Evolutionary conservation across 2,329 filamentous ascomycete genomes (phyloP).

Genomic region (Apiospora marii): DNA sequence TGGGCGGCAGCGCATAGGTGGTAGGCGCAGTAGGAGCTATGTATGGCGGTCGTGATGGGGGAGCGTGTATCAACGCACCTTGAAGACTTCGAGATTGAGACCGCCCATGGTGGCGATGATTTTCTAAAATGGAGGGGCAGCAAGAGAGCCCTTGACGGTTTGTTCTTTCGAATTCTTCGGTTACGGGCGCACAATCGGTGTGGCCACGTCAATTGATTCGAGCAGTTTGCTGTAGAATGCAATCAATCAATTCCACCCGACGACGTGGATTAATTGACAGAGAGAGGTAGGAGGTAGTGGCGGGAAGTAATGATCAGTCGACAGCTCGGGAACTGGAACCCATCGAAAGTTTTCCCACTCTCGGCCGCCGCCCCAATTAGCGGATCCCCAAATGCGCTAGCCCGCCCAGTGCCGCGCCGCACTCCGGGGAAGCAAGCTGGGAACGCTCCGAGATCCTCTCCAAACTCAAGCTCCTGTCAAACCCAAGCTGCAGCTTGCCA

Average conservation of each 20-base stretch:
- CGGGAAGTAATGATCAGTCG: neutral
- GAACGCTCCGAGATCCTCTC: neutral
- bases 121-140: neutral
- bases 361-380: conserved; percentile 7
- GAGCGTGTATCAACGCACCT: conserved; percentile 59
- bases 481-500: neutral
- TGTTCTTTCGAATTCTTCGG: neutral
- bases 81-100: conserved; percentile 93
- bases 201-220: neutral
- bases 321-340: neutral
- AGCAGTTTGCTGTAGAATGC: neutral
- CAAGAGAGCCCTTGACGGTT: neutral
- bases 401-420: neutral
- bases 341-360: conserved; percentile 20
- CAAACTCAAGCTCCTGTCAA: conserved; percentile 13
- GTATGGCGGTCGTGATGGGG: conserved; percentile 14
- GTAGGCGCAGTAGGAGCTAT: neutral
- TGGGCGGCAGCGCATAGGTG: neutral
- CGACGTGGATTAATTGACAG: neutral
- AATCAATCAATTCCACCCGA: neutral
- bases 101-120: conserved; percentile 68
- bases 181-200: neutral
- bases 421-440: neutral
- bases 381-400: neutral
- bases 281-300: neutral